Conservation (phyloP, 306 rosid species). For the Medicago ruthenica region DNA sequence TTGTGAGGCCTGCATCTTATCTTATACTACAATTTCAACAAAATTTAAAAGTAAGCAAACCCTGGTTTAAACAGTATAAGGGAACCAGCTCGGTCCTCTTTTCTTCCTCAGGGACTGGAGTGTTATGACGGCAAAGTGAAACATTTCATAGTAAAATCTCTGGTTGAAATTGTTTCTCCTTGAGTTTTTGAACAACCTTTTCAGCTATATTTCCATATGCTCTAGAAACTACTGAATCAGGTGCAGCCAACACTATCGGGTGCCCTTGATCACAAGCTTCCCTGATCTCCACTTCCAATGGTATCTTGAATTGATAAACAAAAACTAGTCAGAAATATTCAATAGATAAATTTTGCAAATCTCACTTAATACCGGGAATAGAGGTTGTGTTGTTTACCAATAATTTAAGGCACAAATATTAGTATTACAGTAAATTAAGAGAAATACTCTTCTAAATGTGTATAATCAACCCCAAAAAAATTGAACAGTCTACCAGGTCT, state of each 20-base stretch:
- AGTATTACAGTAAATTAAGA: constrained; percentile 1
- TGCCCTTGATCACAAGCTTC: constrained; percentile 79
- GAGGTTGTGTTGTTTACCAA: constrained; percentile 6
- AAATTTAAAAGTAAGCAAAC: background rate
- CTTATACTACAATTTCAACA: constrained; percentile 9
- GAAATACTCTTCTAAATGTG: background rate
- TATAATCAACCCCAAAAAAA: background rate
- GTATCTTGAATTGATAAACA: constrained; percentile 61
- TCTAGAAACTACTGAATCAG: constrained; percentile 75
- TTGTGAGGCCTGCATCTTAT: background rate
- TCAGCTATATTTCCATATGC: constrained; percentile 70
- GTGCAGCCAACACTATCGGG: constrained; percentile 75
- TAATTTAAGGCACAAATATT: background rate
- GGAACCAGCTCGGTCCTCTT: constrained; percentile 15
- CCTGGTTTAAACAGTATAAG: background rate
- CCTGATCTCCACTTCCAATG: constrained; percentile 72
- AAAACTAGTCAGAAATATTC: constrained; percentile 33
- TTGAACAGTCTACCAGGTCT: background rate
- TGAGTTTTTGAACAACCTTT: constrained; percentile 65
- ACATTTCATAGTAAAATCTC: constrained; percentile 60
- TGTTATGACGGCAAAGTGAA: background rate
- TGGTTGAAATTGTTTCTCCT: constrained; percentile 60
- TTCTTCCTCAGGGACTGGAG: constrained; percentile 6
- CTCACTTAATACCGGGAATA: constrained; percentile 4
- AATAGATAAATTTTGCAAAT: constrained; percentile 21